Conservation (phyloP, 2,329 filamentous ascomycete genomes). For the Penicillium aurantiogriseum region DNA sequence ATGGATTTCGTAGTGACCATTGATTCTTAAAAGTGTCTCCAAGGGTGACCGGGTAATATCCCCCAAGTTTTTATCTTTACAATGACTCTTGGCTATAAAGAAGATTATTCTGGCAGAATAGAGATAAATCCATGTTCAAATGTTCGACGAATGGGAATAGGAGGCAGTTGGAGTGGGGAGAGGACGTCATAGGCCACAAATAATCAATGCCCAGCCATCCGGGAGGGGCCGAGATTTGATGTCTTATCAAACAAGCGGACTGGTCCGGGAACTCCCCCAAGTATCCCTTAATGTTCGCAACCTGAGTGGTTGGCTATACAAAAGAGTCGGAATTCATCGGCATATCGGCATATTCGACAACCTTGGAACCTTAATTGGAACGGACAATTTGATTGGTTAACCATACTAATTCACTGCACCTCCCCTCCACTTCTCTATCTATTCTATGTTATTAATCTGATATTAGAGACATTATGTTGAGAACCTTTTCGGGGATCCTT, state of each 20-base stretch:
- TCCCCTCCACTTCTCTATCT: too few relatives aligned
- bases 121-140: not conserved
- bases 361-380: too few relatives aligned
- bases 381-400: not conserved
- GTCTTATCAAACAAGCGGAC: not conserved
- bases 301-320: not conserved
- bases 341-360: not conserved
- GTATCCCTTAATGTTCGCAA: not conserved
- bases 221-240: not conserved
- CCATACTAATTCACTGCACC: not conserved
- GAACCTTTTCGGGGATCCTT: not conserved
- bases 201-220: not conserved
- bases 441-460: not conserved
- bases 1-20: conserved; percentile 42
- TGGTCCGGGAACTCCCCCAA: not conserved
- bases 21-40: conserved; percentile 42
- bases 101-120: not conserved
- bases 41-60: conserved; percentile 47
- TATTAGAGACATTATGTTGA: not conserved
- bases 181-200: not conserved
- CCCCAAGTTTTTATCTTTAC: conserved; percentile 20
- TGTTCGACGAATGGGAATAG: not conserved
- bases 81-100: not conserved
- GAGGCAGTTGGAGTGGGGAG: not conserved
- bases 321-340: not conserved